Base-by-base conservation (phyloP, 257 asterid species). In the Datura wrightii region DNA sequence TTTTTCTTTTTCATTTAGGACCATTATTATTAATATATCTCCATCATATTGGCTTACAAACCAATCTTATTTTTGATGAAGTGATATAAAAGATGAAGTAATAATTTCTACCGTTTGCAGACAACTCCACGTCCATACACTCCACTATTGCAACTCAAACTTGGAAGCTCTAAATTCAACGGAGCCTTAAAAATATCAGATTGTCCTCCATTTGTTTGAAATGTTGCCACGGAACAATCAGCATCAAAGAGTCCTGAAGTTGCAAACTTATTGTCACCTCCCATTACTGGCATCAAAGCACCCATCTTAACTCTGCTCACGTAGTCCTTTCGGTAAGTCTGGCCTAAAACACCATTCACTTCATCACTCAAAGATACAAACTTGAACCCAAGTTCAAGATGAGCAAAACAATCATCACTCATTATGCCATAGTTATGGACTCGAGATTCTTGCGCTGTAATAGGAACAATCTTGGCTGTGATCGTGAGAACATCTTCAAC, bases 61-160 rank as follows among this genome's bases (percentile, higher is more conserved):
- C 31, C 31, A 19, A 44, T 15, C 41, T 44, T n/a, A 44, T n/a
- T 72, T 71, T 13, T 44, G n/a, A n/a, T 44, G 13, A 9, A 46
- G 10, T 6, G 5, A 10, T 42, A 14, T 44, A 67, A 37, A 67
- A 14, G 50, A 6, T 44, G 34, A 72, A 44, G 7, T 42, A 42
- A 8, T 65, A 2, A 24, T 65, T 44, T 46, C 41, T 44, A 72
- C 13, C 80, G 37, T n/a, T 44, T 72, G n/a, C 80, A 72, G 5
- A 72, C 58, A 72, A 72, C 80, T 72, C 80, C 80, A 44, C 41
- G 80, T 72, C 80, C 80, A 72, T 72, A 44, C 44, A 72, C 3
- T 6, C 58, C 80, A 6, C 80, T 44, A 18, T 5, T 72, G 39
- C 80, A 72, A 0, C 24, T 72, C 58, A 72, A 10, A 46, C 80